Conservation (phyloP, 371 early-diverging fungal species). For the Mucor mucedo region DNA sequence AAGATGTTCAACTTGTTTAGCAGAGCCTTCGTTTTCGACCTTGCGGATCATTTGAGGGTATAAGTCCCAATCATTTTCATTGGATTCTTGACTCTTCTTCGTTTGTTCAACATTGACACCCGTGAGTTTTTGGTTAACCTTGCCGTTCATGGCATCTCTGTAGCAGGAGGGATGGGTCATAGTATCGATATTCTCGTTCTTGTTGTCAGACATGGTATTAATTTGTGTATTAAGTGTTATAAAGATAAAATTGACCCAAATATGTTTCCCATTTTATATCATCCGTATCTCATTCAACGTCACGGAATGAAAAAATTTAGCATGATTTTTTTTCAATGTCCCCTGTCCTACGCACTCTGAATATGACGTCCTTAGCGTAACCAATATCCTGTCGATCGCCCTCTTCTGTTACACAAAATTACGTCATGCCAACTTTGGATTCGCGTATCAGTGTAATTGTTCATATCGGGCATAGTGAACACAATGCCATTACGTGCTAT, state of each 20-base stretch:
- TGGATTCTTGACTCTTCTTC: neutral
- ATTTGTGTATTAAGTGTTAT: neutral
- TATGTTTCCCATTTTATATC: too few relatives aligned
- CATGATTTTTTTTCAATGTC: too few relatives aligned
- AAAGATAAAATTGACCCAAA: neutral
- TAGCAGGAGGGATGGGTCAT: slow-evolving; percentile 30
- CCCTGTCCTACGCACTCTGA: too few relatives aligned
- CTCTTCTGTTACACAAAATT: too few relatives aligned
- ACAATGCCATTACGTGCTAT: too few relatives aligned
- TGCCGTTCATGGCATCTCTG: slow-evolving; percentile 25
- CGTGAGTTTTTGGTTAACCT: slow-evolving; percentile 4
- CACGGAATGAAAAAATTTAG: too few relatives aligned
- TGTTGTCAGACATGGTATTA: slow-evolving; percentile 8
- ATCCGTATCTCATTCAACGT: too few relatives aligned
- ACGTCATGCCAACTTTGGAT: too few relatives aligned
- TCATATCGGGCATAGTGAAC: too few relatives aligned
- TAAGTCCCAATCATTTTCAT: slow-evolving; percentile 42
- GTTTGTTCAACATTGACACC: neutral
- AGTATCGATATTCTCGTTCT: slow-evolving; percentile 10
- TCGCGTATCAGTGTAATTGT: too few relatives aligned
- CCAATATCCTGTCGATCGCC: too few relatives aligned
- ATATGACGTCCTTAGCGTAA: too few relatives aligned
- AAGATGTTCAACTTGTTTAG: slow-evolving; percentile 54
- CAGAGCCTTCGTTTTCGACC: slow-evolving; percentile 57
- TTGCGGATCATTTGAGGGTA: slow-evolving; percentile 46